Base-by-base conservation (phyloP, 495 filamentous ascomycete genomes). In the Aspergillus bridgeri region DNA sequence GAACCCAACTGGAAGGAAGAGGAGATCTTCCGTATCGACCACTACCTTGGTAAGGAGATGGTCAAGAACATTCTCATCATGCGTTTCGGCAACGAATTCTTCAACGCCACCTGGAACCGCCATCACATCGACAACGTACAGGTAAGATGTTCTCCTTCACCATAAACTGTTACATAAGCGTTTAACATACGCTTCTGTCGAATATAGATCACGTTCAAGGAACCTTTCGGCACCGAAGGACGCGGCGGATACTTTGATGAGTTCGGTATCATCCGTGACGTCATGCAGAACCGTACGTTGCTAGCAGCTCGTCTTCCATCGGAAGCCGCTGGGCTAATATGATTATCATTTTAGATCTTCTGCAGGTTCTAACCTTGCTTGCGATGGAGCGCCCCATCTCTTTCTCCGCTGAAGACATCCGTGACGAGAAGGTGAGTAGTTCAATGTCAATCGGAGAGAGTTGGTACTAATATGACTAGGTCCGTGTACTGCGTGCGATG, bases 1-100 rank as follows among this genome's bases (percentile, higher is more conserved):
- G 91, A 92, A 65, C 95, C 95, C 29, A 91, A 98, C 79, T 99
- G 95, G 95, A 96, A 89, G 69, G 95, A 99, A 75, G 95, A 99
- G 48, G 95, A 99, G 79, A 90, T 98, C 63, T 99, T 95, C 86
- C 93, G 95, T 67, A 99, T 99, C 68, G 95, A 99, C 73, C 95
- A 99, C 78, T 99, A 99, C 72, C 84, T 99, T 43, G 95, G 95
- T 64, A 99, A 99, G 84, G 95, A 99, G 80, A 99, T 99, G 95
- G 95, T 99, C 55, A 99, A 99, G 84, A 99, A 99, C 73, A 95
- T 99, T 66, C 84, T 99, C 53, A 96, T 99, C 63, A 85, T 99
- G 59, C 84, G 95, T 63, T 99, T 99, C 72, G 95, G 94, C 61
- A 99, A 99, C 76, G 92, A 96, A 67, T 98, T 99, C 82, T 95